Evolutionary conservation across 1,284 basidiomycete genomes (phyloP).

Genomic region (Sporisorium graminicola): DNA sequence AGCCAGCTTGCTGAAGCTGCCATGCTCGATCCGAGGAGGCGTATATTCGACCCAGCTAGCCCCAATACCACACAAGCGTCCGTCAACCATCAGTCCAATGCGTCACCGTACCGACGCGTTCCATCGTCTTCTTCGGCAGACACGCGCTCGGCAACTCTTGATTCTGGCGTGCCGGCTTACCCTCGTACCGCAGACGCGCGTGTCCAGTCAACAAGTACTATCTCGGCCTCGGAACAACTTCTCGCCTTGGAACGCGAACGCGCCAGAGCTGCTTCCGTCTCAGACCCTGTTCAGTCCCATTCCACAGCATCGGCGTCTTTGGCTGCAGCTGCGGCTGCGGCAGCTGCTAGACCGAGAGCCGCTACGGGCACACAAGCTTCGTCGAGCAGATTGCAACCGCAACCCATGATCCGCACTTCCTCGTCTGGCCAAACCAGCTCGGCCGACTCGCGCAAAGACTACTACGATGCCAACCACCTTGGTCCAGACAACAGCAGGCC

Average conservation of each 20-base stretch:
- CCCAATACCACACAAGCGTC: conserved; percentile 17
- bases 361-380: conserved; percentile 40
- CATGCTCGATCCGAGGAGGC: conserved; percentile 40
- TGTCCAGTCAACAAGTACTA: background rate
- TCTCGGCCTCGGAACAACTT: conserved; percentile 20
- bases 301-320: conserved; percentile 20
- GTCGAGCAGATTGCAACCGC: conserved; percentile 16
- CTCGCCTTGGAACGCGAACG: conserved; percentile 34
- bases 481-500: conserved; percentile 71
- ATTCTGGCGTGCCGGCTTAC: conserved; percentile 5
- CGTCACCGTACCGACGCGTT: conserved; percentile 19
- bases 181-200: conserved; percentile 12
- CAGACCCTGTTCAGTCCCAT: conserved; percentile 20
- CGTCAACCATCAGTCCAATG: conserved; percentile 1
- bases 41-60: conserved; percentile 27
- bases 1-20: conserved; percentile 62
- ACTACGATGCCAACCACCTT: conserved; percentile 78
- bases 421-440: conserved; percentile 34
- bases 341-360: conserved; percentile 41
- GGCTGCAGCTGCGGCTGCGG: conserved; percentile 18
- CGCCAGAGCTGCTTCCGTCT: conserved; percentile 30
- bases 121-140: conserved; percentile 2
- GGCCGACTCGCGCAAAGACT: conserved; percentile 29
- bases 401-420: conserved; percentile 22
- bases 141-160: background rate